Base-by-base conservation (phyloP, 2,329 filamentous ascomycete genomes). In the Mycosphaerelloides madeirae region DNA sequence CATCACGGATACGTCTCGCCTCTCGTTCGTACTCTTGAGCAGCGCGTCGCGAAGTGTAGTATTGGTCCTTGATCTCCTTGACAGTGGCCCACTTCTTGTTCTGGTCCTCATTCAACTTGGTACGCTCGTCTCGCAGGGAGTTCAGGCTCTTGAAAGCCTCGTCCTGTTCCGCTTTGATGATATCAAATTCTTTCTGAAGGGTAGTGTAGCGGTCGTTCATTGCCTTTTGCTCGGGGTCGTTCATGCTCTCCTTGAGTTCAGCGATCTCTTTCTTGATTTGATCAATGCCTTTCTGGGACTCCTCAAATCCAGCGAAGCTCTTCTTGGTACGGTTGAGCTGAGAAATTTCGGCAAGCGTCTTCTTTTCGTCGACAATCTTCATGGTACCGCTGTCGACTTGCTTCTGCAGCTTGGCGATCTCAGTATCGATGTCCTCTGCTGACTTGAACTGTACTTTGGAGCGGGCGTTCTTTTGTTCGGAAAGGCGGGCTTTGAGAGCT, bases 311-410 rank as follows among this genome's bases (percentile, higher is more conserved):
- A 46, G 83, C 81, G 66, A 98, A 96, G 69, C 81, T 85, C 81
- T 96, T 97, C 73, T 87, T 87, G 62, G 85, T 79, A 76, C 94
- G 95, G 68, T 85, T 84, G 56, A 97, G 74, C 65, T 73, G 84
- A 38, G 85, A 86, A 59, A 95, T 84, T 60, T 96, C 88, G 39
- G 79, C 73, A 15, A 97, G 77, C 7, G 87, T 83, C 79, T 96
- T 97, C 77, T 88, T 94, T 80, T 97, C 93, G 60, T 98, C 93
- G 9, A 97, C 93, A 40, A 98, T 75, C 73, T 90, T 95, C 85
- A 98, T 90, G 66, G 79, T 85, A 54, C 91, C 91, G 29, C 82
- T 79, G 67, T 95, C 87, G 58, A 97, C 89, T 66, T 91, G 80
- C 69, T 84, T 84, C 56, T 95, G 87, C 42, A 96, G 81, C 41